Evolutionary conservation across 495 filamentous ascomycete genomes (phyloP).

Genomic region (Talaromyces ruber): DNA sequence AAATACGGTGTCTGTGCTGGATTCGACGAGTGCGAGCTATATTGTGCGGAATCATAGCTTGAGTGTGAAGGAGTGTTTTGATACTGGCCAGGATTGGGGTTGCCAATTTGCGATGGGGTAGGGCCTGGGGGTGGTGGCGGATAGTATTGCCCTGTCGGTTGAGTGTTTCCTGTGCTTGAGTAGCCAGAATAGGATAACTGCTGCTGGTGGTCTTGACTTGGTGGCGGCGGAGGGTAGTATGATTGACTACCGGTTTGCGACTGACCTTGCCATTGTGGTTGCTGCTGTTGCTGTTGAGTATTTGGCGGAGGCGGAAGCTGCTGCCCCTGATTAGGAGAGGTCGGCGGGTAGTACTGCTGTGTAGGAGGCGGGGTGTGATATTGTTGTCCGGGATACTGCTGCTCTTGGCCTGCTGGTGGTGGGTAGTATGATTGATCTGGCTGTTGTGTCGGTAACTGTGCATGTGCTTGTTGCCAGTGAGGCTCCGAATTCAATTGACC

Average conservation of each 20-base stretch:
- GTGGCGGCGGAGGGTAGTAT: conserved; percentile 9
- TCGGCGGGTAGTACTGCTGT: conserved; percentile 4
- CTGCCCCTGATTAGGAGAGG: conserved; percentile 6
- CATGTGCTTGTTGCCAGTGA: conserved; percentile 14
- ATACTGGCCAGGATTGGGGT: conserved; percentile 9
- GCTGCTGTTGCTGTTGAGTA: conserved; percentile 9
- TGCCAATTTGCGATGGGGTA: conserved; percentile 8
- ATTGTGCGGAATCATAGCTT: conserved; percentile 6
- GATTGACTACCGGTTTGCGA: conserved; percentile 2
- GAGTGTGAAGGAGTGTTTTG: conserved; percentile 10
- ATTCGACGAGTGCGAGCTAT: conserved; percentile 10
- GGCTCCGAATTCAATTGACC: conserved; percentile 1
- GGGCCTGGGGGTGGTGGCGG: conserved; percentile 35
- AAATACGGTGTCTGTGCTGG: conserved; percentile 32
- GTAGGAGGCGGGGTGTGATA: neutral
- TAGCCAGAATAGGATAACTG: neutral
- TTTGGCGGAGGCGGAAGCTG: conserved; percentile 3
- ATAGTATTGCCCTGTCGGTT: conserved; percentile 27
- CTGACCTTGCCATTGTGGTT: conserved; percentile 7
- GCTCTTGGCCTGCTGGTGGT: conserved; percentile 1
- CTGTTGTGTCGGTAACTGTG: conserved; percentile 11
- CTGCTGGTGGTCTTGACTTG: conserved; percentile 2
- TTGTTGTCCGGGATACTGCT: conserved; percentile 10
- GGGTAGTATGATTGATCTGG: conserved; percentile 8
- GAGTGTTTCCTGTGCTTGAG: neutral